Evolutionary conservation across 139 green algal genomes (phyloP).

Genomic region (Closterium sp.): DNA sequence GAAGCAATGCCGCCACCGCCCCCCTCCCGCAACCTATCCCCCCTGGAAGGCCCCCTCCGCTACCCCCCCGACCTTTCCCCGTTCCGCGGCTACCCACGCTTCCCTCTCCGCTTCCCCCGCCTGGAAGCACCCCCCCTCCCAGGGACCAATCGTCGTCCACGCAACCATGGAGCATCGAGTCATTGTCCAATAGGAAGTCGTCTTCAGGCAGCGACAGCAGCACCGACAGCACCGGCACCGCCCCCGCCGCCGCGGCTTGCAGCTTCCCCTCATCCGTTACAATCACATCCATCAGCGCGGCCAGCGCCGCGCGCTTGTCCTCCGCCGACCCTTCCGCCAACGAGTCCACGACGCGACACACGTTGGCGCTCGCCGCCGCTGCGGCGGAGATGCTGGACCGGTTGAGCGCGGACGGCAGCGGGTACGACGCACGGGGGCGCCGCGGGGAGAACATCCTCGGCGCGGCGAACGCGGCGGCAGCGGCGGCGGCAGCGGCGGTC

Average conservation of each 20-base stretch:
- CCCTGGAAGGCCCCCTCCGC: background rate
- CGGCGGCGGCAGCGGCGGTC: background rate
- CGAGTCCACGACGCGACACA: background rate
- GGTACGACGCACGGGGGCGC: background rate
- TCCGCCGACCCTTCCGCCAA: background rate
- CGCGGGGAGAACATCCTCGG: background rate
- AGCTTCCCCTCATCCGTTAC: slow-evolving; percentile 8
- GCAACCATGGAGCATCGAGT: background rate
- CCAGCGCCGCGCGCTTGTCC: background rate
- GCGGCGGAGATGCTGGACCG: background rate
- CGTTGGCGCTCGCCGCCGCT: background rate
- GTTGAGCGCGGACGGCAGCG: background rate
- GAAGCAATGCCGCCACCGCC: background rate
- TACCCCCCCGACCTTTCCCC: background rate
- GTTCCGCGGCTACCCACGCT: background rate
- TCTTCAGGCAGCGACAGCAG: background rate
- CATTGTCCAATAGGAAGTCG: background rate
- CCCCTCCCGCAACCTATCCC: background rate
- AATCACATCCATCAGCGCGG: background rate
- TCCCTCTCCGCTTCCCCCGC: background rate
- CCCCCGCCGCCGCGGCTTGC: background rate
- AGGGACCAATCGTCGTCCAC: background rate
- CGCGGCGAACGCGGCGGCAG: background rate
- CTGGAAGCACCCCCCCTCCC: background rate
- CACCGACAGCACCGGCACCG: slow-evolving; percentile 2